Evolutionary conservation across 2,329 filamentous ascomycete species (phyloP).

Genomic region (Coniochaeta sp.): DNA sequence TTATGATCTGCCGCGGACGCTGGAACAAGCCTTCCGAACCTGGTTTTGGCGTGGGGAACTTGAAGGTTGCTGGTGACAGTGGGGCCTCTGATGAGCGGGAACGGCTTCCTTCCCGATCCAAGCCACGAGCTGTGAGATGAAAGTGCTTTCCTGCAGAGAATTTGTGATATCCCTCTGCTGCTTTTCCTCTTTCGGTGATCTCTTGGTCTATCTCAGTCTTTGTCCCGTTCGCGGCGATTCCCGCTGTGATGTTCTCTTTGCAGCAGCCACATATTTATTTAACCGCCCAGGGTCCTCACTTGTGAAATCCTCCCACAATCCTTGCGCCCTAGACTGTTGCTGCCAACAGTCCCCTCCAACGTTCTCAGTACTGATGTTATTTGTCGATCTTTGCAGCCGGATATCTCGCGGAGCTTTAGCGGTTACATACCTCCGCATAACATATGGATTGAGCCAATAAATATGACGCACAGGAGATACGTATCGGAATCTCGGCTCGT

Average conservation of each 20-base stretch:
- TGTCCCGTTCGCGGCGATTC: background rate
- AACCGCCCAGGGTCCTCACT: background rate
- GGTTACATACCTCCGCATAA: background rate
- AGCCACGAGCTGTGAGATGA: background rate
- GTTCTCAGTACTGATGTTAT: background rate
- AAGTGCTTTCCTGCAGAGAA: background rate
- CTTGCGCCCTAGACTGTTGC: background rate
- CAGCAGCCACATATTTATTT: background rate
- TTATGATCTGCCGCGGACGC: background rate
- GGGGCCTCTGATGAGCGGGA: background rate
- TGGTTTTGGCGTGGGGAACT: background rate
- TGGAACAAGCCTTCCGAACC: background rate
- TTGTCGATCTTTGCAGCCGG: background rate
- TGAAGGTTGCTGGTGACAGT: too few relatives aligned
- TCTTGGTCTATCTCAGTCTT: background rate
- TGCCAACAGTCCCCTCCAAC: background rate
- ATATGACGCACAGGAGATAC: background rate
- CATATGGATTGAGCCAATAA: background rate
- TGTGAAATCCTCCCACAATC: background rate
- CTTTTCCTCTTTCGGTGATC: background rate
- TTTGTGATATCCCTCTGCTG: background rate
- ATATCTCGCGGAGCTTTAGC: background rate
- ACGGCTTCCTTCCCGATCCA: background rate
- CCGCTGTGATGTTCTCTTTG: background rate
- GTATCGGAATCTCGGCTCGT: background rate